Evolutionary conservation across 1,139 yeast genomes (phyloP), one percentile per base, ranked within the genome.

Genomic region (Sugiyamaella pinicola): DNA sequence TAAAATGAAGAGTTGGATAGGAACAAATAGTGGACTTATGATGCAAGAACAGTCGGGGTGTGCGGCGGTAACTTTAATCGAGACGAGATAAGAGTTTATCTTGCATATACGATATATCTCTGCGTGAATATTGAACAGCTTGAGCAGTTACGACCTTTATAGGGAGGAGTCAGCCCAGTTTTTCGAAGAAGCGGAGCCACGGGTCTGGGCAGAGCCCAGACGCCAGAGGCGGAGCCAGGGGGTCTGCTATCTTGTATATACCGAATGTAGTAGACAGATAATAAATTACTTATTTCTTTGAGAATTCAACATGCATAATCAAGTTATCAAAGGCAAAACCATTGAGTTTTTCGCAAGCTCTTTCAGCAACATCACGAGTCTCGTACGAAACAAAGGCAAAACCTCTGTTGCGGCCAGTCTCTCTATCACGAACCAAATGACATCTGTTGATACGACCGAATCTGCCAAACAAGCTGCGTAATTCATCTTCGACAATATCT

Each of bases 381-480:
- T 79, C 81, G 73, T 87, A 91, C 54, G 95, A 85, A 61, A 91
- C 95, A 71, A 89, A 93, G n/a, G 99, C 99, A 72, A 91, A 84
- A 64, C 99, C 99, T 76, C 93, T 86, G 54, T 96, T 87, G 71
- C 86, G 86, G 59, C 96, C 95, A 29, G 98, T 93, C 64, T 87
- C 96, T 75, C 90, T 86, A 76, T 91, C 89, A 75, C 89, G 85
- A 58, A 90, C 93, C 60, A 93, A 79, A 61, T 86, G 85, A 62
- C 87, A 88, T 75, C 96, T 85, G 64, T 81, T 83, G 63, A 90
- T 79, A 49, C 68, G 65, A 60, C 90, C 95, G 68, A 80, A 85
- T 64, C 81, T 79, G 51, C 78, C 78, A 66, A 91, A 83, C 69
- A 89, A 78, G 61, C 76, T 77, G 69, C 93, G 84, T 65, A 93